A percentile compares a stretch with the other conserved stretches of the same genome.
Conservation (phyloP, 768 basidiomycete genomes). For the Podaxis pistillaris region DNA sequence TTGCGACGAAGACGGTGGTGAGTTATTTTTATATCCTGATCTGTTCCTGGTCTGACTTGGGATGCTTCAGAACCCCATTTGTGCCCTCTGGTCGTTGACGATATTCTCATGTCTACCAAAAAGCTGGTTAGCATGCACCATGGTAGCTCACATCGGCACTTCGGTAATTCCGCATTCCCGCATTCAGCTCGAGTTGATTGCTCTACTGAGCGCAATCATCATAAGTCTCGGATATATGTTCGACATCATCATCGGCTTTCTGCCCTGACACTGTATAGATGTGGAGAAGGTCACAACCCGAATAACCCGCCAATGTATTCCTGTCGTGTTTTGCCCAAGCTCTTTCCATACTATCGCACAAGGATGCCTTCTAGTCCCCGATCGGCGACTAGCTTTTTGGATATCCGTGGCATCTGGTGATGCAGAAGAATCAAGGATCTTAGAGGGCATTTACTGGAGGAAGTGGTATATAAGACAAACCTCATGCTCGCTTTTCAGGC, state of each 20-base stretch:
- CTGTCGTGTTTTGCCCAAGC: background rate
- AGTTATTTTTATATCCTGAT: background rate
- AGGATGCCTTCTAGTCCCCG: background rate
- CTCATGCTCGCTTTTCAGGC: background rate
- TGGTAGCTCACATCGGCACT: background rate
- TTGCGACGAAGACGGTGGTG: background rate
- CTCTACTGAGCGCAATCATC: too few relatives aligned
- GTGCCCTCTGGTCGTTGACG: too few relatives aligned
- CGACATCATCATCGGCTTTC: too few relatives aligned
- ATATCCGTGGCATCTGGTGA: background rate
- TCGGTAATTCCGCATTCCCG: too few relatives aligned
- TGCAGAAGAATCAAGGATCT: background rate
- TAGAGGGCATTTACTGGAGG: background rate
- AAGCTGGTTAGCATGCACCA: background rate
- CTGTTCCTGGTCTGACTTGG: background rate
- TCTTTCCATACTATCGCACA: background rate
- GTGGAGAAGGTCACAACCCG: background rate
- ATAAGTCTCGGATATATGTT: too few relatives aligned
- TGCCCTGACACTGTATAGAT: background rate
- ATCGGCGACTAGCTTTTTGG: background rate
- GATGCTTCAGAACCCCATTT: background rate
- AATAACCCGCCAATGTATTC: background rate
- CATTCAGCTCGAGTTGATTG: too few relatives aligned
- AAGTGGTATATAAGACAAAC: background rate
- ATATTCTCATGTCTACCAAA: too few relatives aligned